phyloP scores from a whole-genome alignment of 139 green algal genomes.

The Ettlia oleoabundans region DNA sequence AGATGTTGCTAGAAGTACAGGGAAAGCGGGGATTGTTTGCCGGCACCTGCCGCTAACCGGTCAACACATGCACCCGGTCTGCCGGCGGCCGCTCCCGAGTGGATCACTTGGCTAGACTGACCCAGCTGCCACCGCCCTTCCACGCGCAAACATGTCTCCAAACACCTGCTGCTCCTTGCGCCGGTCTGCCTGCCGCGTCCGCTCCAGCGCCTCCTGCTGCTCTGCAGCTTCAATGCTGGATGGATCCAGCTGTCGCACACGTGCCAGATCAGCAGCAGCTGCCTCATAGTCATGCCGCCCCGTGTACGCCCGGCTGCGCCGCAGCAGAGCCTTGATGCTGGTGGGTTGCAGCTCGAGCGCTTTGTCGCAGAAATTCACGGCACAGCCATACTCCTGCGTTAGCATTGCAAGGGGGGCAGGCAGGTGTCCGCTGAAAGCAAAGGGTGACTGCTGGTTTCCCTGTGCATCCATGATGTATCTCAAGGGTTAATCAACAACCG shows the following conservation, averaged over 20 bases:
- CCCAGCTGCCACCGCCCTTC: too few relatives aligned
- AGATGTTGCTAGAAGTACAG: too few relatives aligned
- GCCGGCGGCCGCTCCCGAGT: too few relatives aligned
- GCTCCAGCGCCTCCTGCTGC: slow-evolving; percentile 28
- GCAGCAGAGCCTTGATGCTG: slow-evolving; percentile 59
- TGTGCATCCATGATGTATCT: too few relatives aligned
- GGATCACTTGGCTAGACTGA: too few relatives aligned
- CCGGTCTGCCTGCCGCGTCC: not conserved
- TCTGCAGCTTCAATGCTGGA: slow-evolving; percentile 17
- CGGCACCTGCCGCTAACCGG: too few relatives aligned
- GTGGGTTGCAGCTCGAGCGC: slow-evolving; percentile 48
- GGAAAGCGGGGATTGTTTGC: too few relatives aligned
- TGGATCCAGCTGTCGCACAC: slow-evolving; percentile 8
- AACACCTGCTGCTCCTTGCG: slow-evolving; percentile 24
- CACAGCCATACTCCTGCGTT: slow-evolving; percentile 46
- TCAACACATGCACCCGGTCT: too few relatives aligned
- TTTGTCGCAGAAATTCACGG: slow-evolving; percentile 46
- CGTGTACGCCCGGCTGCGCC: slow-evolving; percentile 52
- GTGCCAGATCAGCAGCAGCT: slow-evolving; percentile 26
- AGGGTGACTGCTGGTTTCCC: too few relatives aligned
- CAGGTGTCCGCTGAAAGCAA: too few relatives aligned
- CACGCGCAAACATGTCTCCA: slow-evolving; percentile 44
- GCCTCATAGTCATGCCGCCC: slow-evolving; percentile 49
- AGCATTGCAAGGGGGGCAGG: not conserved
- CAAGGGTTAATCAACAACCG: too few relatives aligned